phyloP scores from a whole-genome alignment of 441 rosid genomes.

The Brassica hybrid region DNA sequence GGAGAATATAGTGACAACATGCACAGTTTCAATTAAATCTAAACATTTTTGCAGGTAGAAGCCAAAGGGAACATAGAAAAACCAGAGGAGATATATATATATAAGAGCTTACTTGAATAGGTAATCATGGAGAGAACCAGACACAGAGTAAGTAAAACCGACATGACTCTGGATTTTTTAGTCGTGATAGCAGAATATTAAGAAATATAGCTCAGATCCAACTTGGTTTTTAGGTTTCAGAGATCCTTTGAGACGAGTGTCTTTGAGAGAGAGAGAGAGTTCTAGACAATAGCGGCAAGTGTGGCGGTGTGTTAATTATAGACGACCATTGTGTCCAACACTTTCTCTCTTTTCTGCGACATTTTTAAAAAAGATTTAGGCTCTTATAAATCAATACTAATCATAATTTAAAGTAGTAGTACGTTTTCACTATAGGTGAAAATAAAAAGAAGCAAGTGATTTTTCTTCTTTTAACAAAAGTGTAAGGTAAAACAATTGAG shows the following conservation, averaged over 20 bases:
- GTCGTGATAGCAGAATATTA: neutral
- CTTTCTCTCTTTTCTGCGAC: slow-evolving; percentile 19
- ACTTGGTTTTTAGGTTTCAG: neutral
- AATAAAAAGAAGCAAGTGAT: neutral
- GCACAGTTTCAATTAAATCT: neutral
- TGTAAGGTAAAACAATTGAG: neutral
- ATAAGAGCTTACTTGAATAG: slow-evolving; percentile 35
- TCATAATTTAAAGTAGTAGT: neutral
- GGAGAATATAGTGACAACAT: slow-evolving; percentile 16
- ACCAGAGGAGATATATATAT: neutral
- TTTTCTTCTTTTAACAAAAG: neutral
- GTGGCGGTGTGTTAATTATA: slow-evolving; percentile 29
- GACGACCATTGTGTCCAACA: slow-evolving; percentile 30
- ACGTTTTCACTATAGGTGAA: neutral
- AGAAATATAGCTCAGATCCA: slow-evolving; percentile 20
- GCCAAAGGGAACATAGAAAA: neutral
- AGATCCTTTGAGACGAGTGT: slow-evolving; percentile 26
- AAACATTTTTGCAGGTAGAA: slow-evolving; percentile 12
- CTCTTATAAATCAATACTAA: neutral
- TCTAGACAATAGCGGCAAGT: slow-evolving; percentile 40
- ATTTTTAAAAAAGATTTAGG: neutral
- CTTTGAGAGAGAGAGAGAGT: slow-evolving; percentile 31
- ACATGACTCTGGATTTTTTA: slow-evolving; percentile 24
- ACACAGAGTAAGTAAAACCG: slow-evolving; percentile 36
- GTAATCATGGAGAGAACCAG: slow-evolving; percentile 41